A percentile compares a stretch with the other conserved stretches of the same genome.
These are phyloP conservation scores for Ganoderma meredithae DNA, from an alignment of 1,284 basidiomycete genomes.

Conservation along the genomic window DNA sequence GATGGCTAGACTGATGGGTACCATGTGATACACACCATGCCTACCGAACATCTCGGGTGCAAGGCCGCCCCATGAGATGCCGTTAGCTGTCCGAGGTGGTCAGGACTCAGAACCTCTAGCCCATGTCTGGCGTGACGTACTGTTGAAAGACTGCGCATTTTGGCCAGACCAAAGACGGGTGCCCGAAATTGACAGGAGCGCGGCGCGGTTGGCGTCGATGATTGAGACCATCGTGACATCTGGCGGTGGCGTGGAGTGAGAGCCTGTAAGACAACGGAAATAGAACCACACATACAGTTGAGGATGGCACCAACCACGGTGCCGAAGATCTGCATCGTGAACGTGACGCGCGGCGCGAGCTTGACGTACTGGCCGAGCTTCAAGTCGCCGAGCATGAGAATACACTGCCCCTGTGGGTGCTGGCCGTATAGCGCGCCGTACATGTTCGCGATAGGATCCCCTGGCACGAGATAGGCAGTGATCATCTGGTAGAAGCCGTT, in stretches of 20 bases:
- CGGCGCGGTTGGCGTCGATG: conserved; percentile 50
- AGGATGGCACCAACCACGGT: conserved; percentile 48
- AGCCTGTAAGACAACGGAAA: conserved; percentile 12
- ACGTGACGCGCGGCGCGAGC: conserved; percentile 67
- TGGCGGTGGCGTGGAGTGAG: conserved; percentile 15
- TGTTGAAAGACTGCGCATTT: conserved; percentile 57
- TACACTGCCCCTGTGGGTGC: conserved; percentile 49
- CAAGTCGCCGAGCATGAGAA: conserved; percentile 55
- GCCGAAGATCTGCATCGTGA: conserved; percentile 64
- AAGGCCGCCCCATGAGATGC: conserved; percentile 67
- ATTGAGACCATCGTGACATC: conserved; percentile 59
- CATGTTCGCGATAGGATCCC: conserved; percentile 57
- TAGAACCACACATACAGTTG: conserved; percentile 46
- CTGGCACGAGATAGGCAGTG: conserved; percentile 50
- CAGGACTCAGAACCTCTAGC: not conserved
- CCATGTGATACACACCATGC: conserved; percentile 54
- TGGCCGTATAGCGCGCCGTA: conserved; percentile 58
- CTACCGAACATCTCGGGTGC: conserved; percentile 59
- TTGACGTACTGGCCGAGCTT: conserved; percentile 65
- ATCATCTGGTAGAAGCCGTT: conserved; percentile 44
- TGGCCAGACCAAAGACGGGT: conserved; percentile 57
- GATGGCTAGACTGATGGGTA: conserved; percentile 60
- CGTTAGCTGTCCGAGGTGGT: conserved; percentile 45
- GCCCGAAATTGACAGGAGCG: conserved; percentile 42
- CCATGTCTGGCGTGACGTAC: conserved; percentile 20